These are phyloP conservation scores for Cytospora chrysosperma DNA, from an alignment of 2,329 filamentous ascomycete species.

Conservation along the genomic window DNA sequence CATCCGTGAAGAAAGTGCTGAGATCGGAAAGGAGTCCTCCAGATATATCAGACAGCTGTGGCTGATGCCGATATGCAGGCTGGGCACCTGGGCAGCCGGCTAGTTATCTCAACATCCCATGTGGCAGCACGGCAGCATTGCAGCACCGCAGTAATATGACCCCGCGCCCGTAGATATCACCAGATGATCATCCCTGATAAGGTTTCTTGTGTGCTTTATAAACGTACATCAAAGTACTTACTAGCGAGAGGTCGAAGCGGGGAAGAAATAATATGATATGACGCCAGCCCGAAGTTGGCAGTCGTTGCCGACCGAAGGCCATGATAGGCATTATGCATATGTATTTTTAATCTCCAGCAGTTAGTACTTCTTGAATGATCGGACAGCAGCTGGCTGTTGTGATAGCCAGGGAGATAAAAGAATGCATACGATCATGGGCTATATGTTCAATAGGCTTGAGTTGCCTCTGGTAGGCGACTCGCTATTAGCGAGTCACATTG, in stretches of 20 bases:
- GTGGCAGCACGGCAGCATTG: too few relatives aligned
- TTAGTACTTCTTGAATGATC: too few relatives aligned
- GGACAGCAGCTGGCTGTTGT: background rate
- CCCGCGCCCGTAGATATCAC: too few relatives aligned
- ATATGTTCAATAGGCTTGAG: background rate
- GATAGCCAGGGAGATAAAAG: background rate
- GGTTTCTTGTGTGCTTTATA: background rate
- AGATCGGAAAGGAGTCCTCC: background rate
- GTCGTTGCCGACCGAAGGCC: too few relatives aligned
- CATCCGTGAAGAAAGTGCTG: background rate
- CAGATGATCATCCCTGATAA: background rate
- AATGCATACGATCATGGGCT: background rate
- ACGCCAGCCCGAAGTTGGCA: too few relatives aligned
- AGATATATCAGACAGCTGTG: background rate
- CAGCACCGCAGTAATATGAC: too few relatives aligned
- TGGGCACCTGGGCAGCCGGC: background rate
- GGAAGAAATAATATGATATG: background rate
- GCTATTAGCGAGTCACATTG: too few relatives aligned
- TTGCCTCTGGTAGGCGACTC: too few relatives aligned
- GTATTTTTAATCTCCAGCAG: too few relatives aligned
- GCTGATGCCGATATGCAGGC: background rate
- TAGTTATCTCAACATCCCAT: background rate
- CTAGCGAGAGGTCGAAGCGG: background rate
- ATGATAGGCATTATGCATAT: too few relatives aligned
- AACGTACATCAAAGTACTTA: background rate